phyloP scores from a whole-genome alignment of 2,329 filamentous ascomycete genomes.

The Talaromyces islandicus region DNA sequence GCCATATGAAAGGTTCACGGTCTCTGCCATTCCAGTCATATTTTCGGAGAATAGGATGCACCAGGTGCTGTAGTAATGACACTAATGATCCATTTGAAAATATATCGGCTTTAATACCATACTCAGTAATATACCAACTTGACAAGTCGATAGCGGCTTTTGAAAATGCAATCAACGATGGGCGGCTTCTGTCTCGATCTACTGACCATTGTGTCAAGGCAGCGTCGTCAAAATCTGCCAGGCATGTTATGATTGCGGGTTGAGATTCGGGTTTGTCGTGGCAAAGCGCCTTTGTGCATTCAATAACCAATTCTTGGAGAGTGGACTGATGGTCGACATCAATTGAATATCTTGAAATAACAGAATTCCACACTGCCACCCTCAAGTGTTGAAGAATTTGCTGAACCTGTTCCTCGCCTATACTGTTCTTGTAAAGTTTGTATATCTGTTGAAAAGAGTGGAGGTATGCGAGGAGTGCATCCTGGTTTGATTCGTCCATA shows the following conservation, averaged over 20 bases:
- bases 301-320: conserved; percentile 29
- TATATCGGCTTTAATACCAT: conserved; percentile 55
- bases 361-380: conserved; percentile 66
- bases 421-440: conserved; percentile 59
- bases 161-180: conserved; percentile 84
- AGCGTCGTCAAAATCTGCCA: conserved; percentile 65
- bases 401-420: conserved; percentile 58
- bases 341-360: conserved; percentile 32
- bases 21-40: conserved; percentile 71
- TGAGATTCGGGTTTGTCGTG: conserved; percentile 32
- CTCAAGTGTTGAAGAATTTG: conserved; percentile 67
- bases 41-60: conserved; percentile 67
- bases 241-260: conserved; percentile 31
- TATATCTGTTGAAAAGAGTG: conserved; percentile 72
- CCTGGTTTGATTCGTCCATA: conserved; percentile 61
- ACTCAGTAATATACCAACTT: conserved; percentile 33
- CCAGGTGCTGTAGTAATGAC: conserved; percentile 60
- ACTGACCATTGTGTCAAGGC: conserved; percentile 38
- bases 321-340: conserved; percentile 33
- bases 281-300: conserved; percentile 31
- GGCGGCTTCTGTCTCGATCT: conserved; percentile 43
- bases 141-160: conserved; percentile 72
- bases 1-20: conserved; percentile 70
- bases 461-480: conserved; percentile 79
- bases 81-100: conserved; percentile 64